phyloP scores from a whole-genome alignment of 2,329 filamentous ascomycete genomes.

The Beauveria australis region DNA sequence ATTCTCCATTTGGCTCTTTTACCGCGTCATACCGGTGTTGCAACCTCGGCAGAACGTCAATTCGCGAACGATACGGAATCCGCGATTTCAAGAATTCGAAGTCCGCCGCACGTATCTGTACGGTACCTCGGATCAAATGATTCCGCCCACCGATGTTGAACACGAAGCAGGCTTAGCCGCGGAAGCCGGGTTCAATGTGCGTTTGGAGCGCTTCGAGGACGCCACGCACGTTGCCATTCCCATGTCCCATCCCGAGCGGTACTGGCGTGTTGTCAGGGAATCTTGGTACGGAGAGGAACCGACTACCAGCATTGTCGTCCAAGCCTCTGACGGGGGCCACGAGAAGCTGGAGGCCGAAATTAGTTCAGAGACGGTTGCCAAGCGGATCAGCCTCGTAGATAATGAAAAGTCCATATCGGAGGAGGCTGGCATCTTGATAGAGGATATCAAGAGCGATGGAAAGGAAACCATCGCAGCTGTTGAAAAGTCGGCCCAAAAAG shows the following conservation, averaged over 20 bases:
- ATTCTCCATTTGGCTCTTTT: slow-evolving; percentile 23
- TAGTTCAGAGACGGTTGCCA: background rate
- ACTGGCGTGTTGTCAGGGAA: slow-evolving; percentile 40
- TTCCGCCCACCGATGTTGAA: slow-evolving; percentile 39
- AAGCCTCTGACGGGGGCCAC: background rate
- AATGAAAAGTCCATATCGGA: background rate
- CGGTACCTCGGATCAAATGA: slow-evolving; percentile 38
- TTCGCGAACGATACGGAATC: slow-evolving; percentile 29
- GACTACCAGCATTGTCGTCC: background rate
- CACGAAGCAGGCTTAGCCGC: slow-evolving; percentile 35
- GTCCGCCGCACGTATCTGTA: slow-evolving; percentile 44
- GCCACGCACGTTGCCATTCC: slow-evolving; percentile 45
- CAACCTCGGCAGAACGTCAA: slow-evolving; percentile 25
- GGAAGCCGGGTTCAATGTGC: slow-evolving; percentile 31
- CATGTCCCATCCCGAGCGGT: slow-evolving; percentile 36
- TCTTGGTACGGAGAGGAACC: slow-evolving; percentile 32
- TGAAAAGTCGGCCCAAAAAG: background rate
- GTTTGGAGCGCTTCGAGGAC: slow-evolving; percentile 36
- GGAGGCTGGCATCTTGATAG: background rate
- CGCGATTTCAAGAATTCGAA: slow-evolving; percentile 26
- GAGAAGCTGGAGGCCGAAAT: background rate
- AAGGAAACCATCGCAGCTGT: background rate
- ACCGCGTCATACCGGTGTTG: slow-evolving; percentile 21
- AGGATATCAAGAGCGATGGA: background rate
- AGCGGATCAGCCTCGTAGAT: background rate